Conservation (phyloP, 108 stramenopile species). For the Epithemia pelagica region DNA sequence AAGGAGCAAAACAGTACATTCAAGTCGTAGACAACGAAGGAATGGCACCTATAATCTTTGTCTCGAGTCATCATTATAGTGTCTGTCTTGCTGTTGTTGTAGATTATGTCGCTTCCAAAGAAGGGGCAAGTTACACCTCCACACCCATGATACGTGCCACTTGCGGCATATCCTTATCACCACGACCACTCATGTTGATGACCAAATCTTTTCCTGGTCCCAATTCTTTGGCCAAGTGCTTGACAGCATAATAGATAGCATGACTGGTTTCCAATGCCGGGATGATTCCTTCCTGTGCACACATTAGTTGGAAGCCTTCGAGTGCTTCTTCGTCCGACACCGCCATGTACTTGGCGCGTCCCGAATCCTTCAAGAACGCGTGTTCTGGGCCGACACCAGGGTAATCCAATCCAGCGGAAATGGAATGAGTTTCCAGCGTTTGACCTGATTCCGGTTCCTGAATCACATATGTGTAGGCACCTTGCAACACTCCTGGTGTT, state of each 20-base stretch:
- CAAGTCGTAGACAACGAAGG: too few relatives aligned
- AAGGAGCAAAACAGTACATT: too few relatives aligned
- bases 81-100: too few relatives aligned
- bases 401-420: conserved; percentile 94
- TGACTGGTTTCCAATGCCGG: conserved; percentile 92
- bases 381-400: conserved; percentile 96
- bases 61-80: too few relatives aligned
- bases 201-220: conserved; percentile 79
- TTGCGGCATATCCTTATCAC: conserved; percentile 92
- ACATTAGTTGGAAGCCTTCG: conserved; percentile 85
- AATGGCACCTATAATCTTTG: too few relatives aligned
- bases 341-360: conserved; percentile 76
- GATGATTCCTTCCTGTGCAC: conserved; percentile 90
- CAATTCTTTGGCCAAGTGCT: conserved; percentile 76
- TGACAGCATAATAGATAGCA: conserved; percentile 86
- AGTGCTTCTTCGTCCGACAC: conserved; percentile 91
- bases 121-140: conserved; percentile 78
- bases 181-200: conserved; percentile 92
- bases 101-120: too few relatives aligned
- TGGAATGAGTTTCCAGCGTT: conserved; percentile 85
- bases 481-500: conserved; percentile 91
- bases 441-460: conserved; percentile 74
- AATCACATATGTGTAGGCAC: conserved; percentile 86
- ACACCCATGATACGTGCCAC: conserved; percentile 88
- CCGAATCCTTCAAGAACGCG: conserved; percentile 85